phyloP scores from a whole-genome alignment of 2,329 filamentous ascomycete genomes.

The Gliomastix tumulicola region DNA sequence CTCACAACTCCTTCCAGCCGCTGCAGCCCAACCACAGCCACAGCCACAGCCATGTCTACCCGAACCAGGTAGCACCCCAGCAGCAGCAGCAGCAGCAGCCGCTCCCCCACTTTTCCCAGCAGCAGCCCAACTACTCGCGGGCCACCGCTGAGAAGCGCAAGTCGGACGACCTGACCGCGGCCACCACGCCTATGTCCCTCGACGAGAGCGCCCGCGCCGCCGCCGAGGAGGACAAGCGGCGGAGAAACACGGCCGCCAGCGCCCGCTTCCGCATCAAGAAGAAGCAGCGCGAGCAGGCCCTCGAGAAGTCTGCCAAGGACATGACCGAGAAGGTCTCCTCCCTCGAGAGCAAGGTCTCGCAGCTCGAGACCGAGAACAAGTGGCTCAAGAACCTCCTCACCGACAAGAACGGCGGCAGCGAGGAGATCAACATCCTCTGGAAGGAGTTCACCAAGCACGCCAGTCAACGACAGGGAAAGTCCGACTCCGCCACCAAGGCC shows the following conservation, averaged over 20 bases:
- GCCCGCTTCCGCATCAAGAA: constrained; percentile 91
- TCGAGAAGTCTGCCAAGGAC: constrained; percentile 76
- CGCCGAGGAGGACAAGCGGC: constrained; percentile 84
- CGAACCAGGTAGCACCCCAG: constrained; percentile 21
- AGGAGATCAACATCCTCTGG: constrained; percentile 42
- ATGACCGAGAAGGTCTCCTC: constrained; percentile 71
- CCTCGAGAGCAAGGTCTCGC: constrained; percentile 66
- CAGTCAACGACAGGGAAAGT: constrained; percentile 10
- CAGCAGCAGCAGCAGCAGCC: no score
- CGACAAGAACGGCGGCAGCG: constrained; percentile 67
- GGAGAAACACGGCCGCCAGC: constrained; percentile 81
- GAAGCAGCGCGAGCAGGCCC: constrained; percentile 86
- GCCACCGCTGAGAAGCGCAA: constrained; percentile 36
- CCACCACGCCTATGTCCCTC: constrained; percentile 42
- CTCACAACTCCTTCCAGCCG: constrained; percentile 37
- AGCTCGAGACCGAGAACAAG: constrained; percentile 78
- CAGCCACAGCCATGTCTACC: constrained; percentile 39
- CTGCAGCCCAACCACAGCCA: constrained; percentile 37
- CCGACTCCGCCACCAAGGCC: constrained; percentile 10
- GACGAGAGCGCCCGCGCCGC: constrained; percentile 67
- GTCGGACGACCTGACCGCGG: constrained; percentile 22
- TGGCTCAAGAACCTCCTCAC: constrained; percentile 76
- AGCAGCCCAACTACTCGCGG: constrained; percentile 20
- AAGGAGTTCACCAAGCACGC: constrained; percentile 40
- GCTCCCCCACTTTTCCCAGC: constrained; percentile 14